These are phyloP conservation scores for Colletotrichum chrysophilum DNA, from an alignment of 2,329 filamentous ascomycete species.

Conservation along the genomic window DNA sequence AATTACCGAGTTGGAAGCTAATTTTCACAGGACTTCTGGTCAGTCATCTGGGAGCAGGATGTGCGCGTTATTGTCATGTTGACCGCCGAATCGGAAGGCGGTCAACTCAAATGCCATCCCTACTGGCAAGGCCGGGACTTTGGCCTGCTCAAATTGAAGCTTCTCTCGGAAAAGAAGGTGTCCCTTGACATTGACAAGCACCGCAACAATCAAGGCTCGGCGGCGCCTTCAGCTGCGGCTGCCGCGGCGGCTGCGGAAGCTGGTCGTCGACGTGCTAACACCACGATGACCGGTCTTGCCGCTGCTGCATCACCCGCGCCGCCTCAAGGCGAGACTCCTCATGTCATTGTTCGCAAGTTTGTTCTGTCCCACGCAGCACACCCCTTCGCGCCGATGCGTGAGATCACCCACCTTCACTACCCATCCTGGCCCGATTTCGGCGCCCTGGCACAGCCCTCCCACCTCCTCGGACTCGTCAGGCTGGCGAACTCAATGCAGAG, in stretches of 20 bases:
- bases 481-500: conserved; percentile 79
- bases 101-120: conserved; percentile 91
- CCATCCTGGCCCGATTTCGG: conserved; percentile 98
- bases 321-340: conserved; percentile 64
- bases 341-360: conserved; percentile 86
- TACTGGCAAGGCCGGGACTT: conserved; percentile 88
- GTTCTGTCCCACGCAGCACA: conserved; percentile 76
- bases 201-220: conserved; percentile 31
- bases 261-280: conserved; percentile 34
- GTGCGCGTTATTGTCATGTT: conserved; percentile 95
- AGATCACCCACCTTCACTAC: conserved; percentile 95
- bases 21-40: conserved; percentile 85
- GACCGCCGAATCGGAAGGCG: conserved; percentile 91
- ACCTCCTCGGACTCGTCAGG: conserved; percentile 89
- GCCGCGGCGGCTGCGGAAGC: conserved; percentile 2
- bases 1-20: neutral
- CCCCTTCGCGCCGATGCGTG: conserved; percentile 85
- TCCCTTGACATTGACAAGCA: conserved; percentile 73
- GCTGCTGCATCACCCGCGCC: conserved; percentile 27
- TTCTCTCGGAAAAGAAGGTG: conserved; percentile 81
- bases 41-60: conserved; percentile 95
- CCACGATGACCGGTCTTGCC: conserved; percentile 32
- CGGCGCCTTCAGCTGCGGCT: conserved; percentile 13
- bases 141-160: conserved; percentile 76
- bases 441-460: conserved; percentile 84